A percentile compares a stretch with the other conserved stretches of the same genome.
Conservation (phyloP, 805 yeast species). For the Saturnispora sekii region DNA sequence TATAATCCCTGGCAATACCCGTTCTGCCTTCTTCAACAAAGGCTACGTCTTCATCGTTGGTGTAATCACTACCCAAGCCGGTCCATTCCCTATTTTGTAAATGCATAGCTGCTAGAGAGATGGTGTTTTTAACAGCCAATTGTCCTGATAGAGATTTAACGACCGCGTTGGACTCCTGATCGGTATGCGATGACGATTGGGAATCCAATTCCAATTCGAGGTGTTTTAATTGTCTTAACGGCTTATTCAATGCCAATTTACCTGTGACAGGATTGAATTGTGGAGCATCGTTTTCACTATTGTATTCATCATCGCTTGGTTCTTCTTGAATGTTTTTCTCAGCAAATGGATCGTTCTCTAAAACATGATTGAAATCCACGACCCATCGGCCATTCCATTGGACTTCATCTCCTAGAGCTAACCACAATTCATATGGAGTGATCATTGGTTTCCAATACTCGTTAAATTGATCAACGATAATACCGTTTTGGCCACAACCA, state of each 20-base stretch:
- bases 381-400: constrained; percentile 95
- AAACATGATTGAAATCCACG: constrained; percentile 55
- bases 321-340: constrained; percentile 20
- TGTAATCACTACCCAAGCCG: constrained; percentile 83
- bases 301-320: constrained; percentile 10
- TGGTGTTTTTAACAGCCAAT: constrained; percentile 62
- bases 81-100: constrained; percentile 72
- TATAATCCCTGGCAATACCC: constrained; percentile 88
- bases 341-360: constrained; percentile 30
- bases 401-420: constrained; percentile 69
- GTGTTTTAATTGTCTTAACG: constrained; percentile 60
- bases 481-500: constrained; percentile 93
- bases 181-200: constrained; percentile 15
- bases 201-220: constrained; percentile 45
- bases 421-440: constrained; percentile 82
- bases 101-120: constrained; percentile 78
- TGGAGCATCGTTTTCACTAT: constrained; percentile 54
- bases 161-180: constrained; percentile 28
- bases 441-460: constrained; percentile 86
- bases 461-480: constrained; percentile 65
- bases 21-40: constrained; percentile 68
- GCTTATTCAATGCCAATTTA: constrained; percentile 56
- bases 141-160: constrained; percentile 49
- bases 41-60: constrained; percentile 52
- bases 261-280: constrained; percentile 89